Conservation (phyloP, 306 rosid genomes). For the Prunus armeniaca region DNA sequence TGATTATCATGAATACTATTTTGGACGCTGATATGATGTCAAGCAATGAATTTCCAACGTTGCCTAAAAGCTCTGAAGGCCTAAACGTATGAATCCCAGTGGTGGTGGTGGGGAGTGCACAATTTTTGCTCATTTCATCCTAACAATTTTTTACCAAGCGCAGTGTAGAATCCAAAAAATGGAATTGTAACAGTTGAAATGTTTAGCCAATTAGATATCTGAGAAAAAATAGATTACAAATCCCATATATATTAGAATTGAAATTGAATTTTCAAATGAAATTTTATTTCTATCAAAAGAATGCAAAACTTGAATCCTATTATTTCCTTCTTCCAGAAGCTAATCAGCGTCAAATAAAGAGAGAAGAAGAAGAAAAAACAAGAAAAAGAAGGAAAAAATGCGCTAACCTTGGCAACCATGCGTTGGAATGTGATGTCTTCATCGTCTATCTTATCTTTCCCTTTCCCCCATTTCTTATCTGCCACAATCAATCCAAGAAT, state of each 20-base stretch:
- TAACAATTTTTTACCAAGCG: too few species aligned
- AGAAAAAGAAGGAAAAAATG: slow-evolving; percentile 39
- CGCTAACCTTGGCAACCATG: slow-evolving; percentile 99
- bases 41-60: neutral
- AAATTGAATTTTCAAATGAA: too few species aligned
- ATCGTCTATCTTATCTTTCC: slow-evolving; percentile 92
- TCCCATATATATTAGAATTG: too few species aligned
- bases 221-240: too few species aligned
- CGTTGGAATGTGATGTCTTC: slow-evolving; percentile 97
- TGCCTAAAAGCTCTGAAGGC: neutral
- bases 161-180: too few species aligned
- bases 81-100: neutral
- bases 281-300: neutral
- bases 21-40: neutral
- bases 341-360: neutral
- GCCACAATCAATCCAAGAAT: slow-evolving; percentile 10
- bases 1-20: too few species aligned
- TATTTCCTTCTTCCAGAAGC: neutral
- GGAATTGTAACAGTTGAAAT: too few species aligned
- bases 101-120: neutral
- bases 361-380: neutral
- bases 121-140: neutral
- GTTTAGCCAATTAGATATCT: too few species aligned
- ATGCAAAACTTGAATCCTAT: neutral
- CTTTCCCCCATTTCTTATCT: slow-evolving; percentile 94